Conservation (phyloP, 441 rosid species). For the Adansonia madagascariensis region DNA sequence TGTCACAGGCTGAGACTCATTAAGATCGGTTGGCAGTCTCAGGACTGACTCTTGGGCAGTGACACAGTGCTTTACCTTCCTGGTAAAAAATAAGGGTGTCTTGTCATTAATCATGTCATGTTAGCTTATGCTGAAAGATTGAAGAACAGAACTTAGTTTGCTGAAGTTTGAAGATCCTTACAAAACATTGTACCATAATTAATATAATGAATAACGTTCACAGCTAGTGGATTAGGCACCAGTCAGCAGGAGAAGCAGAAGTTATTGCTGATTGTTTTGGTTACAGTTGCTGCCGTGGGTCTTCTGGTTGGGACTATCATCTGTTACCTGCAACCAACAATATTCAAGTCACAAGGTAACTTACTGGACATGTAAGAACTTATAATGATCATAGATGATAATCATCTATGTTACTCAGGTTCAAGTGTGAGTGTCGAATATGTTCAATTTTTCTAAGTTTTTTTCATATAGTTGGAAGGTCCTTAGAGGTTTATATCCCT, state of each 20-base stretch:
- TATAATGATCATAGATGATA: not conserved
- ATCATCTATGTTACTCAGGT: not conserved
- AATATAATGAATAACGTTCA: slow-evolving; percentile 10
- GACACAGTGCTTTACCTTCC: not conserved
- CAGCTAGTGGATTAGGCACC: slow-evolving; percentile 32
- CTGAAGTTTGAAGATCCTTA: not conserved
- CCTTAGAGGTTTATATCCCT: too few relatives aligned
- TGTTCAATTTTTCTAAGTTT: too few relatives aligned
- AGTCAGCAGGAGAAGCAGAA: not conserved
- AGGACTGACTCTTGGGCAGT: not conserved
- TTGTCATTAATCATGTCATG: not conserved
- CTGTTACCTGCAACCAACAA: slow-evolving; percentile 25
- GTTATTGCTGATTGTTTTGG: slow-evolving; percentile 19
- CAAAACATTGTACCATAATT: not conserved
- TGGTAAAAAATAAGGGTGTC: not conserved
- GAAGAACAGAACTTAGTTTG: not conserved
- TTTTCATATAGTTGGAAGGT: too few relatives aligned
- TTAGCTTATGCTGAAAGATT: slow-evolving; percentile 4
- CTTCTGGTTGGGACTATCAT: slow-evolving; percentile 13
- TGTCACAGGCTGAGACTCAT: too few relatives aligned
- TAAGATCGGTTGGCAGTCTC: too few relatives aligned
- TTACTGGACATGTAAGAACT: not conserved
- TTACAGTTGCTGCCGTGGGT: slow-evolving; percentile 11
- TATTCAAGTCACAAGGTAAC: slow-evolving; percentile 26
- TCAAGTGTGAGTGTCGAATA: too few relatives aligned